Percentiles rank a stretch among this genome's conserved stretches.
These are phyloP conservation scores for Elongisporangium anandrum DNA, from an alignment of 352 stramenopile species.

Conservation along the genomic window DNA sequence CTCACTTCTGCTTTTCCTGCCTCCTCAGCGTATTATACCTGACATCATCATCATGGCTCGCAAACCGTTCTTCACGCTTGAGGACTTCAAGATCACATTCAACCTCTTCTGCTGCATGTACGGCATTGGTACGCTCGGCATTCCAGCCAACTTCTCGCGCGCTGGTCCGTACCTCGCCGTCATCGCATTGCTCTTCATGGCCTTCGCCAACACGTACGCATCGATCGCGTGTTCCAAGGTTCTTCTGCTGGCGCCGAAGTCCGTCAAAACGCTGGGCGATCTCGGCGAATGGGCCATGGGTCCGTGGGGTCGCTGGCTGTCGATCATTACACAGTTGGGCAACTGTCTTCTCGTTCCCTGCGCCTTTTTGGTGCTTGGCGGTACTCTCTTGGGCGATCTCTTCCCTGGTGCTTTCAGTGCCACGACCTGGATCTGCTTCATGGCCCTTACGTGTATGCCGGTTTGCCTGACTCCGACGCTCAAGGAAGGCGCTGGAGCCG, in stretches of 20 bases:
- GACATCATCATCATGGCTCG: no score
- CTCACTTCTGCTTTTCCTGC: no score
- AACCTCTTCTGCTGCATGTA: conserved; percentile 38
- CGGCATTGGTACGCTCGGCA: conserved; percentile 46
- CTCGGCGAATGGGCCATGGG: conserved; percentile 46
- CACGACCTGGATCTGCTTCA: conserved; percentile 50
- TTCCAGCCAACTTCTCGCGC: conserved; percentile 51
- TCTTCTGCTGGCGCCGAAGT: conserved; percentile 41
- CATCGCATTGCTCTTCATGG: conserved; percentile 55
- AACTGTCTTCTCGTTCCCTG: conserved; percentile 45
- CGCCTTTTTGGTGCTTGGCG: conserved; percentile 44
- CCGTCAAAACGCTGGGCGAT: conserved; percentile 43
- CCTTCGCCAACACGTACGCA: conserved; percentile 51
- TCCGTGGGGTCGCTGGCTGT: conserved; percentile 38
- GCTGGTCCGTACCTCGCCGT: conserved; percentile 31
- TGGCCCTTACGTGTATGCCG: conserved; percentile 36
- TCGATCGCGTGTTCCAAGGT: conserved; percentile 39
- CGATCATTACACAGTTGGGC: conserved; percentile 36
- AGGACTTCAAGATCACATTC: conserved; percentile 42
- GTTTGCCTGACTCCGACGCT: conserved; percentile 50
- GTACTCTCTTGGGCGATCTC: conserved; percentile 31
- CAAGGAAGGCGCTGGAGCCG: conserved; percentile 41
- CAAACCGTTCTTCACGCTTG: conserved; percentile 34
- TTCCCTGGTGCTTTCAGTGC: conserved; percentile 39
- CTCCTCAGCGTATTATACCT: no score